Base-by-base conservation (phyloP, 257 asterid genomes). In the Craterostigma plantagineum region DNA sequence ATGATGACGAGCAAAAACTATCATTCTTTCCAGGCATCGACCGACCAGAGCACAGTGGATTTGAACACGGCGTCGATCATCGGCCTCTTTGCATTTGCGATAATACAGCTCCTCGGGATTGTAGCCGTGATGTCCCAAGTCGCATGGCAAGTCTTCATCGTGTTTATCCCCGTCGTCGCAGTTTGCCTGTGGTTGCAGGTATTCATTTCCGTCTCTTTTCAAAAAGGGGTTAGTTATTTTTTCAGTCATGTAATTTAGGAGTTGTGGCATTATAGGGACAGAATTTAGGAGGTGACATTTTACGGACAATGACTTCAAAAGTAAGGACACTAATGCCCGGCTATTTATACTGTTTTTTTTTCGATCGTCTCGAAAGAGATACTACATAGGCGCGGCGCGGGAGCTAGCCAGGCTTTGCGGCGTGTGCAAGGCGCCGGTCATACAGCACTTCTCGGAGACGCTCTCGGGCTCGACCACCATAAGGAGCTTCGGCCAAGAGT, bases 401-500 rank as follows among this genome's bases (percentile, higher is more conserved):
- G 97, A 87, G 61, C 72, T 87, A 35, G 65, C 97, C 14, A 70
- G 95, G 36, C 44, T 87, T 38, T 53, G 71, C 57, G 97, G 95
- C 49, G 79, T 83, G 18, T 71, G 80, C 75, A 76, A 82, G 63
- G 91, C 95, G 60, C 97, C 95, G 12, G 62, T 82, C 8, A 76
- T 87, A 53, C 97, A 87, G 51, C 97, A 71, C 50, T 87, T 87
- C 46, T 70, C 97, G 0, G 97, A 87, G 61, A 81, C 97, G 4
- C 69, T 87, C 27, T 76, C 93, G 0, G 97, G 97, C 58, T 62
- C 95, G 42, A 74, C 65, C 51, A 87, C 95, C 0, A 87, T 87
- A 47, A 62, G 95, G 64, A 62, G 93, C 49, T 87, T 87, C 12
- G 74, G 76, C 55, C 95, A 82, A 50, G 72, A 79, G 46, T 37